Conservation (phyloP, 108 stramenopile genomes). For the Cyclostephanos invisitatus region DNA sequence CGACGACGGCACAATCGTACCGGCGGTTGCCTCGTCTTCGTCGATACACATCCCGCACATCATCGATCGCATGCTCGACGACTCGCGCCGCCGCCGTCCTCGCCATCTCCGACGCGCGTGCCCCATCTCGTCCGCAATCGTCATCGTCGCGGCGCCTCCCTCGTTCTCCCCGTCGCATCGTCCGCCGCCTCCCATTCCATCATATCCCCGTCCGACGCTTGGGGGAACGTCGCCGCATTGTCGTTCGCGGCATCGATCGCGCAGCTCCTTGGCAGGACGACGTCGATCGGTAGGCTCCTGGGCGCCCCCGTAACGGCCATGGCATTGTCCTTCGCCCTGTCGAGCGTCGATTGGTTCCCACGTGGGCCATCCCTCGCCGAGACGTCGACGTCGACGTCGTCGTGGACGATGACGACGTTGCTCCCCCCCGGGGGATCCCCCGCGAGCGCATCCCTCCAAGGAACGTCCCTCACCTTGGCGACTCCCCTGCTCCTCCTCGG, state of each 20-base stretch:
- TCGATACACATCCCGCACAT: neutral
- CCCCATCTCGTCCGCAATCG: neutral
- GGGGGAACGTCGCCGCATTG: conserved; percentile 74
- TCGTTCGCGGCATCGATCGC: conserved; percentile 49
- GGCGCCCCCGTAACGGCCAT: conserved; percentile 85
- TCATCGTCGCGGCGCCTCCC: neutral
- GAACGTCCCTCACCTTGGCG: conserved; percentile 55
- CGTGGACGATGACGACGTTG: conserved; percentile 14
- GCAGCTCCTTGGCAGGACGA: conserved; percentile 61
- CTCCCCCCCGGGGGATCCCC: conserved; percentile 65
- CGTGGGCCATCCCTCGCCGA: neutral
- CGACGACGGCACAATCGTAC: neutral
- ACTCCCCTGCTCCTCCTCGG: conserved; percentile 81
- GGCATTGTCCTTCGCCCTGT: conserved; percentile 73
- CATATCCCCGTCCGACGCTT: conserved; percentile 50
- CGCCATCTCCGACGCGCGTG: too few relatives aligned
- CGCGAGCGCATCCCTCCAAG: conserved; percentile 32
- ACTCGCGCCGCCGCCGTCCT: too few relatives aligned
- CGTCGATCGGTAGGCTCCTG: conserved; percentile 60
- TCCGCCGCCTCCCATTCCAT: conserved; percentile 4
- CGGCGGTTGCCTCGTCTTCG: neutral
- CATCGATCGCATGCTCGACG: too few relatives aligned
- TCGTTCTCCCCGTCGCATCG: neutral
- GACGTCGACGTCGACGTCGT: neutral
- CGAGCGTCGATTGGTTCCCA: conserved; percentile 53